Base-by-base conservation (phyloP, 352 stramenopile genomes). In the Phytophthora litchii region DNA sequence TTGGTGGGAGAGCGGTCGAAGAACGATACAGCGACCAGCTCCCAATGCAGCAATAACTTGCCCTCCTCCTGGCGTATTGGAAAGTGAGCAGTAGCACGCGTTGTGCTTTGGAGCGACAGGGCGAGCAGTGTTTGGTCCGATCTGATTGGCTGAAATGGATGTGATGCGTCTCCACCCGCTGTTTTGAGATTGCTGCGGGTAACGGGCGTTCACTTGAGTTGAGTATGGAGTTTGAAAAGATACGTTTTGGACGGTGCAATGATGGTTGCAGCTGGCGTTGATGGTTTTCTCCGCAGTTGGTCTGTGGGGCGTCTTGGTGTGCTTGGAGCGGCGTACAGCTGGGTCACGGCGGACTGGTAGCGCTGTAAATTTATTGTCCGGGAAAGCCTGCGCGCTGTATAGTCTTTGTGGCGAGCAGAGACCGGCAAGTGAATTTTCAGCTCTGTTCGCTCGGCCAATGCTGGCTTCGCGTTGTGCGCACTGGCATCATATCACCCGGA, bases 11-110 rank as follows among this genome's bases (percentile, higher is more conserved):
- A 54, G 35, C 23, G 36, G 64, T 55, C 59, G 38, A 57, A 59
- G 55, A 67, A 74, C 65, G 19, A 70, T 70, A 74, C 60, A 74
- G 45, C 49, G 65, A 59, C 60, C 49, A 56, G 29, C 19, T 41
- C 44, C 32, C 17, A 43, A 47, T 41, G 27, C 38, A 57, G 32
- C 37, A 57, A 31, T 23, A 29, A 62, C 60, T 40, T 54, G 44
- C 13, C 27, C 16, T 43, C 7, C 3, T 21, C 25, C 2, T 37
- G 52, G 67, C 57, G 38, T 64, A 54, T 64, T 46, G 47, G 50
- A 57, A 56, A 70, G 57, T 76, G 67, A 64, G 14, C 37, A 54
- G 12, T 57, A 50, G 34, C 37, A 50, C 20, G 31, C 47, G 43
- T 48, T 56, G 54, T 38, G 16, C 13, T 23, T 27, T 27, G 27